Evolutionary conservation across 2,329 filamentous ascomycete genomes (phyloP), one percentile per base, ranked within the genome.

Genomic region (Diaporthe australafricana): DNA sequence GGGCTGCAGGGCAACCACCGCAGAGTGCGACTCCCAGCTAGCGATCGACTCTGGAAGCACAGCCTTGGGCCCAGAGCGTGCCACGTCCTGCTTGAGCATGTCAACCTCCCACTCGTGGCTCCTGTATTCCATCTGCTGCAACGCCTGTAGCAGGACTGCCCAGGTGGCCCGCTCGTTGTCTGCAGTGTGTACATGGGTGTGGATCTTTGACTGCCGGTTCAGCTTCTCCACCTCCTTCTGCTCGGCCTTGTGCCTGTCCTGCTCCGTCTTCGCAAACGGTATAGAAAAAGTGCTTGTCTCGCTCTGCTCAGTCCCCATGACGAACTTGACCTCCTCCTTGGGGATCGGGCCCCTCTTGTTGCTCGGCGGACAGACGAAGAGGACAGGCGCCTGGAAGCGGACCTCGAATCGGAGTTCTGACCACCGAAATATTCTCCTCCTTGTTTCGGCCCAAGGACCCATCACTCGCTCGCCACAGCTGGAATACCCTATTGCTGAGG

Each of bases 151-250:
- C 14, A 90, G 78, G 8, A 82, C 81, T 5, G 87, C 81, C 88
- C 88, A 89, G 1, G 87, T 88, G 3, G 86, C 86, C n/a, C 84
- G 79, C 76, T 89, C 88, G 69, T 88, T 88, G 74, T 89, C 86
- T 7, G 87, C 86, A 2, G 88, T 90, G 73, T 88, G 87, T 0
- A 89, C 72, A 20, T 45, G 45, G 16, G 67, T 81, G 65, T 79
- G 76, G 72, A 82, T 75, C 74, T 80, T 81, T 9, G 66, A 69
- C 66, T 68, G 27, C n/a, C 48, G 72, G 55, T 45, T 38, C n/a
- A 20, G 38, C 30, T 70, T 60, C 48, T 45, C 60, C 11, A 72
- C 75, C 32, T 77, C 72, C 27, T 69, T 56, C 42, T 68, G 32
- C 8, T 67, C 56, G 9, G 70, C 67, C 40, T 45, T 71, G 9